phyloP scores from a whole-genome alignment of 192 early-diverging fungal genomes.

The Gaertneriomyces semiglobifer region DNA sequence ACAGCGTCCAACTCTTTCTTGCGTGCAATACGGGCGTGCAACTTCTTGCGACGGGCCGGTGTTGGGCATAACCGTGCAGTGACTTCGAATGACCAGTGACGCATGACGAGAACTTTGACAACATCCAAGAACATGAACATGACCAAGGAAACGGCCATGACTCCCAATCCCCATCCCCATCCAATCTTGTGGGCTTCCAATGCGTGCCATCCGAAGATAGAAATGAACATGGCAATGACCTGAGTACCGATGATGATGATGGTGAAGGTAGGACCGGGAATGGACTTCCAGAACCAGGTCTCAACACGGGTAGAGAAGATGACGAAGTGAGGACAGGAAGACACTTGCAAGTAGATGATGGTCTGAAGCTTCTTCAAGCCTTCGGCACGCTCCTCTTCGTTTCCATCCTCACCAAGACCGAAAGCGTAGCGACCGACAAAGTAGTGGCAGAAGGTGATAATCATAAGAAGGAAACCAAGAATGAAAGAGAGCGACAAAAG shows the following conservation, averaged over 20 bases:
- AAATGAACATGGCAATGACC: conserved; percentile 85
- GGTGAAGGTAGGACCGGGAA: conserved; percentile 73
- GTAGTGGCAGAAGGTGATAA: conserved; percentile 74
- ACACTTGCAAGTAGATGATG: conserved; percentile 92
- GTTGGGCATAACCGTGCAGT: conserved; percentile 79
- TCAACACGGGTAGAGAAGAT: conserved; percentile 89
- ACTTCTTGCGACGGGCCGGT: conserved; percentile 53
- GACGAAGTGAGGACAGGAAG: conserved; percentile 87
- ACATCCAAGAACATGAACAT: conserved; percentile 81
- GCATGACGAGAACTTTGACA: conserved; percentile 82
- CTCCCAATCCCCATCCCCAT: conserved; percentile 66
- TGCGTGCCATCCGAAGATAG: conserved; percentile 58
- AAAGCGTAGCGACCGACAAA: conserved; percentile 72
- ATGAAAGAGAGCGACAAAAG: conserved; percentile 83
- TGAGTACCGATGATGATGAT: conserved; percentile 82
- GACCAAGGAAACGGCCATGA: conserved; percentile 72
- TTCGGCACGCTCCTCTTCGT: background rate
- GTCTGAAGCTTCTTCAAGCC: conserved; percentile 64
- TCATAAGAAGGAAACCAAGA: conserved; percentile 60
- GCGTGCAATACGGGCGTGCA: conserved; percentile 33
- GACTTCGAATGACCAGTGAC: conserved; percentile 80
- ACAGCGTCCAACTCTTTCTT: conserved; percentile 8
- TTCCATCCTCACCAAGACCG: conserved; percentile 11
- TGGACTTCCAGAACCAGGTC: conserved; percentile 82
- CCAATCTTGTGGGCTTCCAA: conserved; percentile 47